These are phyloP conservation scores for Leccinum griseonigrum DNA, from an alignment of 1,284 basidiomycete genomes.

Conservation along the genomic window DNA sequence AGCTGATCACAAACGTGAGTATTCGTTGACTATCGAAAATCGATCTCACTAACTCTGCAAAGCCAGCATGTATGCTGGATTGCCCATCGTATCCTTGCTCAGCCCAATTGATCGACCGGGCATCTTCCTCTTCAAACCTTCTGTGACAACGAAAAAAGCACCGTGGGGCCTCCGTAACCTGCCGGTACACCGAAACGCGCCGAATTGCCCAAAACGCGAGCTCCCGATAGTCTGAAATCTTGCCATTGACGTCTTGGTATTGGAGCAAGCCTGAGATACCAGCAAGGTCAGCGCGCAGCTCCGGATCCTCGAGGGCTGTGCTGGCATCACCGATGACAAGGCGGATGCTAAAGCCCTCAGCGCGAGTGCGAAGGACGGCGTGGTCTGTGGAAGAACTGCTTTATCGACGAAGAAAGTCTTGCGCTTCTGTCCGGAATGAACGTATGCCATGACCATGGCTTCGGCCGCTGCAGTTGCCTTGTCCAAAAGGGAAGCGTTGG, in stretches of 20 bases:
- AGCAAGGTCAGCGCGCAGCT: slow-evolving; percentile 65
- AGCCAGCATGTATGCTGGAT: slow-evolving; percentile 89
- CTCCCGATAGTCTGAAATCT: slow-evolving; percentile 72
- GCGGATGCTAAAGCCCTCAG: slow-evolving; percentile 87
- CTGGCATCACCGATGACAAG: slow-evolving; percentile 67
- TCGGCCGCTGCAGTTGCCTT: slow-evolving; percentile 94
- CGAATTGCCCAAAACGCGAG: slow-evolving; percentile 91
- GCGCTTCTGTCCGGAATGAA: slow-evolving; percentile 67
- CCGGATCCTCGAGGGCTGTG: slow-evolving; percentile 51
- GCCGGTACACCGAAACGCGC: slow-evolving; percentile 93
- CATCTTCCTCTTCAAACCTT: slow-evolving; percentile 95
- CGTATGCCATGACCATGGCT: slow-evolving; percentile 85
- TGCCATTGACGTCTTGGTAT: slow-evolving; percentile 91
- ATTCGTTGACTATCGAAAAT: background rate
- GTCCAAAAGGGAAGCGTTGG: slow-evolving; percentile 90
- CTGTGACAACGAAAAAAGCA: slow-evolving; percentile 94
- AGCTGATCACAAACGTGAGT: slow-evolving; percentile 45
- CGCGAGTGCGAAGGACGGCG: slow-evolving; percentile 82
- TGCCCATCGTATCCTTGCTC: slow-evolving; percentile 82
- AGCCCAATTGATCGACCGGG: slow-evolving; percentile 93
- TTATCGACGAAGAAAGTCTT: slow-evolving; percentile 83
- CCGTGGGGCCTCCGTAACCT: slow-evolving; percentile 93
- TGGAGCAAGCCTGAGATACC: slow-evolving; percentile 83
- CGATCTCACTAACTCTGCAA: slow-evolving; percentile 75
- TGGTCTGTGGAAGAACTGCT: slow-evolving; percentile 82